Evolutionary conservation across 2,329 filamentous ascomycete genomes (phyloP), one percentile per base, ranked within the genome.

Genomic region (Penicillium expansum): DNA sequence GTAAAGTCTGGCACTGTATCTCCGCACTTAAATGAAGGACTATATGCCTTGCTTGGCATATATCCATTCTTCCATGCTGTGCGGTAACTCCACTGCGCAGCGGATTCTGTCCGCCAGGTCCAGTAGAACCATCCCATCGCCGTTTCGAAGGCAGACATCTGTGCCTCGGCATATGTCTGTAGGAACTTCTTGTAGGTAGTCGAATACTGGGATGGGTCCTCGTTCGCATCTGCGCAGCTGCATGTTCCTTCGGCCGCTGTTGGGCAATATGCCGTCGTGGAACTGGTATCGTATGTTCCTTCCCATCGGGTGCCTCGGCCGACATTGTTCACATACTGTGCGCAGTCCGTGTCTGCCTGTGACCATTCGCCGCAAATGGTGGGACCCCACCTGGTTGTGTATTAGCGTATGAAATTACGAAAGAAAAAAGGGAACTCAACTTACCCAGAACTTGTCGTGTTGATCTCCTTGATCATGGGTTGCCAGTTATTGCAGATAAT

Each of bases 101-200:
- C 87, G 62, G 77, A 82, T 79, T 97, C 93, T 30, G 93, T 96
- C 76, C 92, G 85, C 93, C 94, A 96, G 33, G 92, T 97, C 94
- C 94, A 99, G 77, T 99, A 99, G 78, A 96, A 97, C 94, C 94
- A 99, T 48, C 94, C 94, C 88, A 90, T 94, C 6, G 90, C 91
- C 61, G 88, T 86, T 75, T 97, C 93, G 70, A 97, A 99, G 57
- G 87, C 90, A 66, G 88, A 82, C 91, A 99, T 99, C 78, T 99
- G 94, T 52, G 92, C 94, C 76, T 96, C 88, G 6, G 94, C 94
- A 76, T 97, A 97, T 76, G 90, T 90, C 62, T 85, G 83, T 61
- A 99, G 79, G 76, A 93, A 97, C 64, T 86, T 78, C 77, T 94
- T 96, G 77, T 99, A 99, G 5, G 79, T 77, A 56, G 79, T 79